phyloP scores from a whole-genome alignment of 2,329 filamentous ascomycete species.

The Penicillium sp. region DNA sequence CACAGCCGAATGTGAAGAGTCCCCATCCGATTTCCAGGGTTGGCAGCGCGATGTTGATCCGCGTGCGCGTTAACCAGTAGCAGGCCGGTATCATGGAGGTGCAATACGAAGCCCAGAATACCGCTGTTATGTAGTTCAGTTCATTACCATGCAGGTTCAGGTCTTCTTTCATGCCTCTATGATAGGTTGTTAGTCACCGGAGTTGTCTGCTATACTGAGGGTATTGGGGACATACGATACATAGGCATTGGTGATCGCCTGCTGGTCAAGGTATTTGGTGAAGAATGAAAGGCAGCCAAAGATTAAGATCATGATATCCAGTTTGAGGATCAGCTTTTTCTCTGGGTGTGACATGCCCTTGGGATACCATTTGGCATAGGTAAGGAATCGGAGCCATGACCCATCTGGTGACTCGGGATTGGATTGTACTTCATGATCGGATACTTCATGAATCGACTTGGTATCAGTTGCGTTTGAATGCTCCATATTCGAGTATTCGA shows the following conservation, averaged over 20 bases:
- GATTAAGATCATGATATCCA: constrained; percentile 47
- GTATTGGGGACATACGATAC: constrained; percentile 15
- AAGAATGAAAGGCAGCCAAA: constrained; percentile 48
- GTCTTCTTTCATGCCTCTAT: constrained; percentile 27
- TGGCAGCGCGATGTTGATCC: constrained; percentile 22
- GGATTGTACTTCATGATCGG: not conserved
- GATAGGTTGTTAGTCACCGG: not conserved
- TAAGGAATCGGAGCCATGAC: constrained; percentile 14
- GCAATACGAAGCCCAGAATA: constrained; percentile 42
- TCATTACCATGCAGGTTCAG: constrained; percentile 22
- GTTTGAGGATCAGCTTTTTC: constrained; percentile 48
- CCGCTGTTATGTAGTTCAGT: constrained; percentile 29
- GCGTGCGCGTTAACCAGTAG: constrained; percentile 36
- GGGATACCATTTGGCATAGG: constrained; percentile 16
- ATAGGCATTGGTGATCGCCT: constrained; percentile 49
- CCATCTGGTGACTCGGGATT: constrained; percentile 1
- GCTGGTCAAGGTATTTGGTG: constrained; percentile 47
- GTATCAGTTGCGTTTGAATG: not conserved
- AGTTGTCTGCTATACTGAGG: not conserved
- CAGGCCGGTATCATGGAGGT: constrained; percentile 43
- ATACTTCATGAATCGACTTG: not conserved
- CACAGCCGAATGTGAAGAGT: constrained; percentile 25
- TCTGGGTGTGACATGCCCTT: constrained; percentile 24
- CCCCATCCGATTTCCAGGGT: constrained; percentile 25
- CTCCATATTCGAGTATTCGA: not conserved